Percentiles rank a stretch among this genome's conserved stretches.
Conservation (phyloP, 257 asterid genomes). For the Solanum virginianum region DNA sequence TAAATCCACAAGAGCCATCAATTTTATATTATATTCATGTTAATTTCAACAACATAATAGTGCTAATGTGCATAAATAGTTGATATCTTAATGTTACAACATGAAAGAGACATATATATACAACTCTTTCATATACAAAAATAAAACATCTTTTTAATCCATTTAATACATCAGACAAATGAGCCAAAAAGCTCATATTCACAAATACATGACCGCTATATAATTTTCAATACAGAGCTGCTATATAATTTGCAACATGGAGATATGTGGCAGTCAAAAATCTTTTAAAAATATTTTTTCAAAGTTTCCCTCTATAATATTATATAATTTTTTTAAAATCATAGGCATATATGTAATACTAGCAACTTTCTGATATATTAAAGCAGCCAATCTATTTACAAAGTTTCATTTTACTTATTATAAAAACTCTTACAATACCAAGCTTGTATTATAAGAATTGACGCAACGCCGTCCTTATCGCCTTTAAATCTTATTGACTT, state of each 20-base stretch:
- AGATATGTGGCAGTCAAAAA: not conserved
- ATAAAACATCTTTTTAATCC: not conserved
- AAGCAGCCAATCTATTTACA: not conserved
- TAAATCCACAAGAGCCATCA: not conserved
- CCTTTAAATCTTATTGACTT: constrained; percentile 44
- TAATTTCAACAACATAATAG: not conserved
- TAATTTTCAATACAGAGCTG: not conserved
- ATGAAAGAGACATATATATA: not conserved
- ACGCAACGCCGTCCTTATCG: constrained; percentile 52
- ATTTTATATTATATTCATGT: not conserved
- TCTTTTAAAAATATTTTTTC: not conserved
- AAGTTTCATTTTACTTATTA: not conserved
- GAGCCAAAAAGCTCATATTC: not conserved
- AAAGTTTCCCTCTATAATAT: not conserved
- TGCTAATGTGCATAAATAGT: not conserved
- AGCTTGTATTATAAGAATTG: not conserved
- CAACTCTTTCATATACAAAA: not conserved
- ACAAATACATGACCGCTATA: not conserved
- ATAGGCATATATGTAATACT: not conserved
- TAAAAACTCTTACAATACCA: not conserved
- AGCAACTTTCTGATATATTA: not conserved
- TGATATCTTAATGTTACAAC: not conserved
- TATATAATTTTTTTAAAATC: not conserved
- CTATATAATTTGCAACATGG: not conserved
- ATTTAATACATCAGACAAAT: not conserved